These are phyloP conservation scores for Camillea tinctor DNA, from an alignment of 2,329 filamentous ascomycete species.

Conservation along the genomic window DNA sequence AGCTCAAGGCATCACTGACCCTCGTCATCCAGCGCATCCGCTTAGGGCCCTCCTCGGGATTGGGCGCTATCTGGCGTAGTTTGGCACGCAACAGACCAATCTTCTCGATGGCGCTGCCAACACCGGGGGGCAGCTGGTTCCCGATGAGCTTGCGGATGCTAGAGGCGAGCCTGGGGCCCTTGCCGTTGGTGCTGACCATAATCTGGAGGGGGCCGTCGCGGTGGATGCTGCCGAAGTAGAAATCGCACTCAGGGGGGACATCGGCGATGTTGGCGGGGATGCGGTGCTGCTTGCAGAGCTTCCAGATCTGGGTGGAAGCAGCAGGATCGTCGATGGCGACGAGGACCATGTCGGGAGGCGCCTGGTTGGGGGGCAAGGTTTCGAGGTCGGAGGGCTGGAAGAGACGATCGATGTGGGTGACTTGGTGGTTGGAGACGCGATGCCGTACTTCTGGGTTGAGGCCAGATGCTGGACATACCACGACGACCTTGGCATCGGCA, in stretches of 20 bases:
- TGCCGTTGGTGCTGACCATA: conserved; percentile 98
- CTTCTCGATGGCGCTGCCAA: conserved; percentile 80
- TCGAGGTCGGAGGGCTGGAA: conserved; percentile 90
- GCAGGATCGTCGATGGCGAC: conserved; percentile 91
- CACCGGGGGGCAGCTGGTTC: conserved; percentile 69
- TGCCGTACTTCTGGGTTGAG: conserved; percentile 86
- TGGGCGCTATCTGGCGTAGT: conserved; percentile 74
- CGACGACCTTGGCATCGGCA: conserved; percentile 85
- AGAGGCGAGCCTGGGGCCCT: conserved; percentile 86
- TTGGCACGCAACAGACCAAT: conserved; percentile 79
- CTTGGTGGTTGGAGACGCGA: conserved; percentile 71
- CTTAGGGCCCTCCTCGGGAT: conserved; percentile 72
- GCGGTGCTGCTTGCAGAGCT: conserved; percentile 79
- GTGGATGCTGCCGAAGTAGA: conserved; percentile 96
- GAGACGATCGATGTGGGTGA: conserved; percentile 76
- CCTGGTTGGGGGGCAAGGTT: conserved; percentile 39
- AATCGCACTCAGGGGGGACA: conserved; percentile 94
- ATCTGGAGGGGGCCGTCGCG: conserved; percentile 93
- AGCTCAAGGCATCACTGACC: conserved; percentile 82
- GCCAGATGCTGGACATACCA: conserved; percentile 76
- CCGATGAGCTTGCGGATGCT: conserved; percentile 84
- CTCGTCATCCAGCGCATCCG: conserved; percentile 95
- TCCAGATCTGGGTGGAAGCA: conserved; percentile 89
- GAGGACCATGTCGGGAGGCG: conserved; percentile 73
- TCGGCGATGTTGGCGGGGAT: conserved; percentile 96